These are phyloP conservation scores for Zelonia costaricensis DNA, from an alignment of 208 protist species.

Conservation along the genomic window DNA sequence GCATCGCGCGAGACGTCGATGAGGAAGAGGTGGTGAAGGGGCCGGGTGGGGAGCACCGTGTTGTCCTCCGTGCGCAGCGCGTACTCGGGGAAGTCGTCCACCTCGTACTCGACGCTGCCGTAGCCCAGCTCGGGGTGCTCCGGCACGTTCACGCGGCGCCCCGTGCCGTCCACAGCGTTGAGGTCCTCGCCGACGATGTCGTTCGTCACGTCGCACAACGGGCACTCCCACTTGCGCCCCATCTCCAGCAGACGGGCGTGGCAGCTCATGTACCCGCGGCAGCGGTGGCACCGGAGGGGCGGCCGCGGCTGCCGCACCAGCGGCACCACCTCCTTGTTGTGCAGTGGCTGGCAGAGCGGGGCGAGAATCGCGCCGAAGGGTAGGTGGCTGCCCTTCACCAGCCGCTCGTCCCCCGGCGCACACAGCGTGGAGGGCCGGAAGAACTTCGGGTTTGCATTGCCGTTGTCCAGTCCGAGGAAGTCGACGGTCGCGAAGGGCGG, in stretches of 20 bases:
- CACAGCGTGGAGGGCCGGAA: constrained; percentile 77
- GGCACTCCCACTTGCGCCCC: constrained; percentile 88
- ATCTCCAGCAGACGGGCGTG: constrained; percentile 85
- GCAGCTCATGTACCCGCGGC: constrained; percentile 92
- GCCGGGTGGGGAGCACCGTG: constrained; percentile 43
- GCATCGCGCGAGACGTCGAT: constrained; percentile 80
- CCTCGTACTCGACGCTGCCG: constrained; percentile 90
- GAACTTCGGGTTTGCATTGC: constrained; percentile 90
- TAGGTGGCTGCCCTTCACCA: constrained; percentile 74
- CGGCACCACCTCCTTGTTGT: constrained; percentile 67
- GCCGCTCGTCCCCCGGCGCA: constrained; percentile 49
- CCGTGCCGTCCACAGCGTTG: constrained; percentile 81
- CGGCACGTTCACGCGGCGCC: constrained; percentile 54
- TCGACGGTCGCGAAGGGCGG: constrained; percentile 69
- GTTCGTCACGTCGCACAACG: constrained; percentile 87
- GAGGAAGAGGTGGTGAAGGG: constrained; percentile 86
- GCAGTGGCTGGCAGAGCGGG: constrained; percentile 76
- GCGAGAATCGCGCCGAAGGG: constrained; percentile 86
- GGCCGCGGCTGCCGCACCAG: constrained; percentile 53
- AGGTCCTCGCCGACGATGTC: constrained; percentile 78
- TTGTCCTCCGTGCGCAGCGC: constrained; percentile 58
- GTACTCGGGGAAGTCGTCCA: constrained; percentile 80
- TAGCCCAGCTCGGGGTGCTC: constrained; percentile 67
- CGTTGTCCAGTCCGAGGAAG: constrained; percentile 87
- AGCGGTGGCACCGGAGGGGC: constrained; percentile 93